These are phyloP conservation scores for Penicillium brevicompactum DNA, from an alignment of 2,329 filamentous ascomycete genomes.

Conservation along the genomic window DNA sequence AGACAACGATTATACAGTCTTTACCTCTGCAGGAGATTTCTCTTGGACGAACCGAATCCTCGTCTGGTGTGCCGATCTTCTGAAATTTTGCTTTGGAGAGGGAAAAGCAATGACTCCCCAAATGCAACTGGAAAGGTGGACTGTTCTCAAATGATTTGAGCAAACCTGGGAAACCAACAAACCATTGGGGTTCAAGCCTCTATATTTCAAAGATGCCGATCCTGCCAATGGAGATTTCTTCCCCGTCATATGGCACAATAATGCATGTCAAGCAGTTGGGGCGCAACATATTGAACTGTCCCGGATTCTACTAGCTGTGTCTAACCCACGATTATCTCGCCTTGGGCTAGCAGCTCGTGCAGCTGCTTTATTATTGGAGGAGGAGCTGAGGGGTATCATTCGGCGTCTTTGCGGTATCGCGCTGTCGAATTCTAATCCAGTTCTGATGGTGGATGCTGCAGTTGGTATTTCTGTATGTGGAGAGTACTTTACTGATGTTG, in stretches of 20 bases:
- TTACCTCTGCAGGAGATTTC: conserved; percentile 53
- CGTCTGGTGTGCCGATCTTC: conserved; percentile 61
- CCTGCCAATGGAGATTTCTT: conserved; percentile 48
- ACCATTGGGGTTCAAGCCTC: conserved; percentile 57
- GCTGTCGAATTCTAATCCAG: conserved; percentile 51
- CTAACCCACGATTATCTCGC: conserved; percentile 56
- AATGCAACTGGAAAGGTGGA: conserved; percentile 49
- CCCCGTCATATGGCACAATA: conserved; percentile 59
- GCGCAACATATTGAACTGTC: conserved; percentile 63
- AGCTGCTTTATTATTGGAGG: conserved; percentile 17
- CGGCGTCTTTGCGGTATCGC: conserved; percentile 61
- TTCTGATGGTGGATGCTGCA: conserved; percentile 51
- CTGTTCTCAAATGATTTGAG: conserved; percentile 25
- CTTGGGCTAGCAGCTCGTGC: conserved; percentile 41
- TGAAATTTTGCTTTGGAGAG: conserved; percentile 62
- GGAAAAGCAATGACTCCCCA: conserved; percentile 6
- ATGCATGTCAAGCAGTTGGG: conserved; percentile 60
- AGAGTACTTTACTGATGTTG: conserved; percentile 51
- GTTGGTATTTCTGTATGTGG: conserved; percentile 60
- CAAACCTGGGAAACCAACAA: conserved; percentile 44
- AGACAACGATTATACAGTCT: conserved; percentile 55
- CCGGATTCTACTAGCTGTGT: conserved; percentile 57
- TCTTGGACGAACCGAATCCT: conserved; percentile 64
- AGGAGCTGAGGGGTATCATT: conserved; percentile 46
- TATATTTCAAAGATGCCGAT: conserved; percentile 49